Conservation (phyloP, 768 basidiomycete genomes). For the Leccinum subtestaceum region DNA sequence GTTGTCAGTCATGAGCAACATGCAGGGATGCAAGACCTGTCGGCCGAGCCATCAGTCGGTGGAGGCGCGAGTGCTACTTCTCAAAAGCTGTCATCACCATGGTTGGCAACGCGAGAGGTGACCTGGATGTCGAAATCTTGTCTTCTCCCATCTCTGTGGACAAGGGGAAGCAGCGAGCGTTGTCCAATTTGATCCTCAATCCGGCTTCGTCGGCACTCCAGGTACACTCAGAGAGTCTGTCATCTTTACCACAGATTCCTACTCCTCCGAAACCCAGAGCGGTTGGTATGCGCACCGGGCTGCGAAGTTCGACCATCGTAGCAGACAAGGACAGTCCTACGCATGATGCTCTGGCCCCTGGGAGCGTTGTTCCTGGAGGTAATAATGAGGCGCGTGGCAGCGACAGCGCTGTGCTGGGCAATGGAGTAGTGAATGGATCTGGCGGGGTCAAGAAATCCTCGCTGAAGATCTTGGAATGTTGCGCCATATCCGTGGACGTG, state of each 20-base stretch:
- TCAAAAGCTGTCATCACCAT: not conserved
- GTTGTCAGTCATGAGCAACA: no score
- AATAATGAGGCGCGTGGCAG: slow-evolving; percentile 20
- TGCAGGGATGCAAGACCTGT: slow-evolving; percentile 2
- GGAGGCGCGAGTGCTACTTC: no score
- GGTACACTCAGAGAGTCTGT: no score
- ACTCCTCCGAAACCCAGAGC: slow-evolving; percentile 22
- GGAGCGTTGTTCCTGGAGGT: slow-evolving; percentile 28
- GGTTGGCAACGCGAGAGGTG: slow-evolving; percentile 6
- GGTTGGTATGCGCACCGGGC: slow-evolving; percentile 52
- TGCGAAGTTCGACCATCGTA: slow-evolving; percentile 39
- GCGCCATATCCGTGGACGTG: slow-evolving; percentile 84
- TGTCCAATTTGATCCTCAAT: slow-evolving; percentile 21
- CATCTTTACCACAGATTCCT: no score
- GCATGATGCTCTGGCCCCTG: slow-evolving; percentile 29
- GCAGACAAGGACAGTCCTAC: slow-evolving; percentile 23
- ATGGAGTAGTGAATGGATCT: slow-evolving; percentile 20
- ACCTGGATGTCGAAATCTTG: slow-evolving; percentile 14
- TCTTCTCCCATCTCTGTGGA: slow-evolving; percentile 16
- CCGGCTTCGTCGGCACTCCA: slow-evolving; percentile 6
- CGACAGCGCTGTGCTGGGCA: slow-evolving; percentile 15
- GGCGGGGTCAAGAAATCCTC: slow-evolving; percentile 30
- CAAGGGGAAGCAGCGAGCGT: slow-evolving; percentile 23
- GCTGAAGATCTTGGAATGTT: slow-evolving; percentile 64
- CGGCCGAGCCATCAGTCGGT: not conserved